Evolutionary conservation across 371 early-diverging fungal genomes (phyloP).

Genomic region (Syncephalastrum monosporum): DNA sequence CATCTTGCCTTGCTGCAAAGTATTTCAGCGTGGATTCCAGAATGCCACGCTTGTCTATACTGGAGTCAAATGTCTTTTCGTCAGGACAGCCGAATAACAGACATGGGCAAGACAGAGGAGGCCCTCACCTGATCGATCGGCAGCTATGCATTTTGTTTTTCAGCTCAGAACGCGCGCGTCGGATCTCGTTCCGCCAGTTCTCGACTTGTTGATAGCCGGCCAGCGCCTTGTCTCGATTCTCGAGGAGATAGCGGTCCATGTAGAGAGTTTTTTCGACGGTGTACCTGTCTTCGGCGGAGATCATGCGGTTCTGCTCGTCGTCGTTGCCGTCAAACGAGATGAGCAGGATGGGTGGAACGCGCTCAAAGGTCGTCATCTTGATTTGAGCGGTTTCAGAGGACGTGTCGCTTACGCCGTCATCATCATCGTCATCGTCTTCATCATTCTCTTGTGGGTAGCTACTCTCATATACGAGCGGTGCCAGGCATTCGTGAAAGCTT

Average conservation of each 20-base stretch:
- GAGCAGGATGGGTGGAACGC: constrained; percentile 36
- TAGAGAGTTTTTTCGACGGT: constrained; percentile 33
- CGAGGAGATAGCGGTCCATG: constrained; percentile 38
- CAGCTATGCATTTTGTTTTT: constrained; percentile 7
- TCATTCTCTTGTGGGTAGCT: background rate
- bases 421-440: constrained; percentile 8
- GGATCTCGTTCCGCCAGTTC: constrained; percentile 21
- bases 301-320: constrained; percentile 1
- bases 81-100: too few species aligned
- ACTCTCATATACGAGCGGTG: constrained; percentile 38
- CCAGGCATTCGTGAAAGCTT: constrained; percentile 40
- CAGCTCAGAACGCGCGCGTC: constrained; percentile 8
- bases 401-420: constrained; percentile 1
- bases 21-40: constrained; percentile 18
- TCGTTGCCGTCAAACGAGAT: constrained; percentile 28
- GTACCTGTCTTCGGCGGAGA: constrained; percentile 12
- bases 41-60: constrained; percentile 18
- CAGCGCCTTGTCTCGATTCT: constrained; percentile 27
- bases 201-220: constrained; percentile 26
- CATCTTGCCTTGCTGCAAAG: constrained; percentile 15
- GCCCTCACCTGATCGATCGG: too few species aligned
- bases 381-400: constrained; percentile 1
- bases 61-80: background rate
- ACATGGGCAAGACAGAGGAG: too few species aligned
- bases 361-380: constrained; percentile 35